Evolutionary conservation across 129 eudicot genomes (phyloP).

Genomic region (Tagetes erecta): DNA sequence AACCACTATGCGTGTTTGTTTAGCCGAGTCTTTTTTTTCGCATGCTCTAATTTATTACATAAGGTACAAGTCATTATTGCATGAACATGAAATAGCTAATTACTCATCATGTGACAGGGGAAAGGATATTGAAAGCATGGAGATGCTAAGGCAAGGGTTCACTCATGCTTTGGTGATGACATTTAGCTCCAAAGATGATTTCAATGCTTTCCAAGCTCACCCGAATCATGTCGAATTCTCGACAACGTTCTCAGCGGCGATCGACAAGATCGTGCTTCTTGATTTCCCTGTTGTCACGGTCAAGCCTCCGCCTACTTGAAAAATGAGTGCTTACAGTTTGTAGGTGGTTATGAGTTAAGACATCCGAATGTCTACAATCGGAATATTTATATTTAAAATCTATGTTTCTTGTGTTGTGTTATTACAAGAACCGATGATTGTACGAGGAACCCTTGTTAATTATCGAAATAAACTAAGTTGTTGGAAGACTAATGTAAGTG

Average conservation of each 20-base stretch:
- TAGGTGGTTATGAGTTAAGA: neutral
- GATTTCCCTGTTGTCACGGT: constrained; percentile 72
- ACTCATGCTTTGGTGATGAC: constrained; percentile 92
- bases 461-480: constrained; percentile 33
- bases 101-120: constrained; percentile 56
- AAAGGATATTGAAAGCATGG: constrained; percentile 70
- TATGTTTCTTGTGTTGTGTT: constrained; percentile 3
- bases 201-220: constrained; percentile 52
- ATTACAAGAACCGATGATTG: constrained; percentile 19
- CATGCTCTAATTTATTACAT: neutral
- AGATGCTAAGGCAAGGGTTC: constrained; percentile 83
- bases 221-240: constrained; percentile 74
- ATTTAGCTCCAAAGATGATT: constrained; percentile 75
- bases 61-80: neutral
- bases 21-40: neutral
- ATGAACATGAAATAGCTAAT: neutral
- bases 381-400: neutral
- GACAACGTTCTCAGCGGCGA: constrained; percentile 54
- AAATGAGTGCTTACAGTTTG: neutral
- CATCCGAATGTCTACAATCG: neutral
- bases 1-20: too few relatives aligned
- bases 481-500: neutral
- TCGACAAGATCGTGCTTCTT: constrained; percentile 74
- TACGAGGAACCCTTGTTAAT: constrained; percentile 13
- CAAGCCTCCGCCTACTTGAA: constrained; percentile 41